Base-by-base conservation (phyloP, 495 filamentous ascomycete genomes). In the Entonaema liquescens region DNA sequence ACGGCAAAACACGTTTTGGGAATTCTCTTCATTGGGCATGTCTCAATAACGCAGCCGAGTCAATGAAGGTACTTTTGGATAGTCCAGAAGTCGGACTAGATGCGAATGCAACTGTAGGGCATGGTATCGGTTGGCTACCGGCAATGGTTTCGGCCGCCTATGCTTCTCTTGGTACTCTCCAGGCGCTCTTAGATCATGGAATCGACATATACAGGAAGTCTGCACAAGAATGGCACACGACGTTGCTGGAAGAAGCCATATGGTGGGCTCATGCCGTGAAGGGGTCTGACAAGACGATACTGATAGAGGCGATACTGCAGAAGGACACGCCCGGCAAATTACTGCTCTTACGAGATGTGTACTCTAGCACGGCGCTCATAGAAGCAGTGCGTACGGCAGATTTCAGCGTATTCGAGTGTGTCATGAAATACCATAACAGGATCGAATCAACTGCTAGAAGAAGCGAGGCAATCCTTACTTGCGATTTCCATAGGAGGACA, bases 271-370 rank as follows among this genome's bases (percentile, higher is more conserved):
- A 61, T 29, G 33, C 49, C 6, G 56, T 50, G 11, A 66, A 70
- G 44, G 68, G 68, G 9, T 19, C 66, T 11, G 61, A 67, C 1
- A 73, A 70, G 52, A 70, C 67, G 21, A 57, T 52, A 11, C 9
- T 68, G 17, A 70, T 73, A 28, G 49, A 73, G n/a, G 66, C 61
- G 5, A 73, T 73, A 26, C 66, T 73, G 62, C 28, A 70, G 29
- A 63, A 57, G 15, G 71, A 73, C 26, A 21, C 44, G 5, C 23
- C 3, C 2, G 35, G 71, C 6, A 42, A n/a, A 21, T 44, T 73
- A 3, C 62, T 73, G 19, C 6, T 73, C 25, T 26, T 19, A 15
- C 49, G 42, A 9, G 61, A 71, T 29, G 53, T 67, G 6, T 71
- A 67, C 15, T 33, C 29, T 31, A 71, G 44, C 17, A 71, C 68